Evolutionary conservation across 257 asterid species (phyloP).

Genomic region (Solanum medicagineum): DNA sequence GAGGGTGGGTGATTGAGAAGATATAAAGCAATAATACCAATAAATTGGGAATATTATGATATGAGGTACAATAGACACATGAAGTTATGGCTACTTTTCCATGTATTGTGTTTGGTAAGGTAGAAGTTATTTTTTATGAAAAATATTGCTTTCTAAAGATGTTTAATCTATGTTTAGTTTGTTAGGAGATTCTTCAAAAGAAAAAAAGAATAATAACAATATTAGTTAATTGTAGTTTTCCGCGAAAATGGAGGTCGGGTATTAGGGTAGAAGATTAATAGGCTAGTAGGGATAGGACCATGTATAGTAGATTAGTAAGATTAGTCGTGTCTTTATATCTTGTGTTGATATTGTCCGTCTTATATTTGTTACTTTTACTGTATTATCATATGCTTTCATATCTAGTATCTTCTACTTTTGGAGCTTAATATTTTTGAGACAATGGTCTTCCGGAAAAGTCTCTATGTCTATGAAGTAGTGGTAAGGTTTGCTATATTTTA

Average conservation of each 20-base stretch:
- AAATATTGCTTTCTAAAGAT: not conserved
- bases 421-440: too few species aligned
- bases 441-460: too few species aligned
- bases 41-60: not conserved
- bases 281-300: too few species aligned
- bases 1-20: not conserved
- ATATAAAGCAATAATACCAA: not conserved
- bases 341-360: too few species aligned
- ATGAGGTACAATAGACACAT: not conserved
- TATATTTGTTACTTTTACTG: too few species aligned
- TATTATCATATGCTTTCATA: too few species aligned
- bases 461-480: too few species aligned
- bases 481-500: too few species aligned
- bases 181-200: not conserved
- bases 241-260: not conserved
- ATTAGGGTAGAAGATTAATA: too few species aligned
- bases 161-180: not conserved
- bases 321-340: too few species aligned
- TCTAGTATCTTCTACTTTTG: too few species aligned
- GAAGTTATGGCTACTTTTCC: not conserved
- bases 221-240: not conserved
- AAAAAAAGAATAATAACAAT: not conserved
- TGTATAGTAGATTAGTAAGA: too few species aligned
- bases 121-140: not conserved
- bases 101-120: not conserved